These are phyloP conservation scores for Erythrophleum fordii DNA, from an alignment of 306 rosid species.

Conservation along the genomic window DNA sequence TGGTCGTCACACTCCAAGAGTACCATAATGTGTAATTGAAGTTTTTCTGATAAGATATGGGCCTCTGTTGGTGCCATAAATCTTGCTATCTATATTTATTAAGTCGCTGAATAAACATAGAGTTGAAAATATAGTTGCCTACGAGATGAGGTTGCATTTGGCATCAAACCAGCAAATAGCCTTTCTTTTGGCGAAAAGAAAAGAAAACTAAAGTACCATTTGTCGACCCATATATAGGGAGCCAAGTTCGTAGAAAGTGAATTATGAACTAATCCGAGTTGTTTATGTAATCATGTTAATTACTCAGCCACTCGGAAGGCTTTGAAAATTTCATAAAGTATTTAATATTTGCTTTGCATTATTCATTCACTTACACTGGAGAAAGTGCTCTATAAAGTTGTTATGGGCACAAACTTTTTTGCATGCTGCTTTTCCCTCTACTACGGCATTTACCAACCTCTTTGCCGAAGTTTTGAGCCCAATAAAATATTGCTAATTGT, in stretches of 20 bases:
- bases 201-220: conserved; percentile 29
- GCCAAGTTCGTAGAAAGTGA: conserved; percentile 38
- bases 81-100: neutral
- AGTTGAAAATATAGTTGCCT: neutral
- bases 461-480: conserved; percentile 31
- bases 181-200: conserved; percentile 26
- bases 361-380: conserved; percentile 16
- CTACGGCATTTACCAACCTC: conserved; percentile 6
- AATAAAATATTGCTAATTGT: conserved; percentile 20
- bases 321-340: neutral
- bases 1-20: conserved; percentile 88
- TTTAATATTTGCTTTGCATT: conserved; percentile 4
- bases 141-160: conserved; percentile 4
- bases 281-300: conserved; percentile 24
- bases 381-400: conserved; percentile 28
- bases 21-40: conserved; percentile 49
- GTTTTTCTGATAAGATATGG: neutral
- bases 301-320: conserved; percentile 39
- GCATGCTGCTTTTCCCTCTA: conserved; percentile 9
- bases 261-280: conserved; percentile 33
- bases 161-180: conserved; percentile 28
- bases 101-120: neutral
- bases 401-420: conserved; percentile 33
- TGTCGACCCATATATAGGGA: conserved; percentile 26
- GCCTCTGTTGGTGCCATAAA: conserved; percentile 12